phyloP scores from a whole-genome alignment of 345 rosid genomes.

The Euphorbia peplus region DNA sequence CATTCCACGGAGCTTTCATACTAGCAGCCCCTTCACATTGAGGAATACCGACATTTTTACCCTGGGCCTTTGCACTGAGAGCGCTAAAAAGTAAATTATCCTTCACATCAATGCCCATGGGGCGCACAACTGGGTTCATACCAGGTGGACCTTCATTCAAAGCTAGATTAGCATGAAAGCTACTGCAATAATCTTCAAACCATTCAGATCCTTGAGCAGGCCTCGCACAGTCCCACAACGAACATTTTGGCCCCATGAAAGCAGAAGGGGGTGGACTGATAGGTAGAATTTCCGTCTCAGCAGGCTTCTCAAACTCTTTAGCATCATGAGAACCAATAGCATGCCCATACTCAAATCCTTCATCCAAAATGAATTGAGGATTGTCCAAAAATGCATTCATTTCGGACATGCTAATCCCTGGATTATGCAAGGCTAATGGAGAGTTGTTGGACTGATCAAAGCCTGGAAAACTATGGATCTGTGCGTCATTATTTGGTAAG shows the following conservation, averaged over 20 bases:
- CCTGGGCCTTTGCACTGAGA: conserved; percentile 57
- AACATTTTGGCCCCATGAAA: conserved; percentile 82
- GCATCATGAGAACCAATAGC: conserved; percentile 32
- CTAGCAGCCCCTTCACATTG: conserved; percentile 84
- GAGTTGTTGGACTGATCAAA: conserved; percentile 42
- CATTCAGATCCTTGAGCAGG: conserved; percentile 68
- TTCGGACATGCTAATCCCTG: conserved; percentile 34
- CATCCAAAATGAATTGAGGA: conserved; percentile 42
- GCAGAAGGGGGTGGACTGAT: conserved; percentile 68
- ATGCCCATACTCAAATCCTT: conserved; percentile 41
- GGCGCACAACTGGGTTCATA: conserved; percentile 61
- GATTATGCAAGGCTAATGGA: conserved; percentile 31
- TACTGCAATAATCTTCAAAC: conserved; percentile 64
- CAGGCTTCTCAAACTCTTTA: conserved; percentile 29
- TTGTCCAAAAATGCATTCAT: conserved; percentile 45
- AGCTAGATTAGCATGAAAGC: conserved; percentile 66
- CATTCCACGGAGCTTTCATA: conserved; percentile 82
- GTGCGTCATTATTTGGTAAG: conserved; percentile 33
- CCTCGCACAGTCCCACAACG: conserved; percentile 89
- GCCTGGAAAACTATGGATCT: conserved; percentile 38
- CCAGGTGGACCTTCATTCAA: conserved; percentile 62
- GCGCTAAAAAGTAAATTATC: conserved; percentile 63
- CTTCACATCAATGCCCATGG: conserved; percentile 69
- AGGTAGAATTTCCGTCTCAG: conserved; percentile 35
- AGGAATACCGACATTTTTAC: conserved; percentile 86